These are phyloP conservation scores for Brassica hybrid DNA, from an alignment of 441 rosid genomes.

Conservation along the genomic window DNA sequence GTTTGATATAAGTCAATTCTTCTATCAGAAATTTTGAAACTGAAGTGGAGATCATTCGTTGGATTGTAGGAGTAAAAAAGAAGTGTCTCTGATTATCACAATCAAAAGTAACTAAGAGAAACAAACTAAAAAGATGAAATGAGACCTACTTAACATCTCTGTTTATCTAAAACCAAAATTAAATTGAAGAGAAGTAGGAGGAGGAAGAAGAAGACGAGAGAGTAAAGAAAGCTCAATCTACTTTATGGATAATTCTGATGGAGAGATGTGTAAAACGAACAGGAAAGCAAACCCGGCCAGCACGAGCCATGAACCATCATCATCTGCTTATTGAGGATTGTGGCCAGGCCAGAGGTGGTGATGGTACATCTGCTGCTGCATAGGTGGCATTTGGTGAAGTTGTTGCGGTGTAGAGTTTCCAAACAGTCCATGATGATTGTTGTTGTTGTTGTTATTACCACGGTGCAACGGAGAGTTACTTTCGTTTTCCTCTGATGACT, in stretches of 20 bases:
- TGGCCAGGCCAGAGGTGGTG: slow-evolving; percentile 78
- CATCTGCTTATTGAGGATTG: slow-evolving; percentile 56
- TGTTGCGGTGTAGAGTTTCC: slow-evolving; percentile 61
- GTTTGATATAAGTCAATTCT: not conserved
- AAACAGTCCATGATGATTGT: slow-evolving; percentile 37
- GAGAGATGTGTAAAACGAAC: slow-evolving; percentile 27
- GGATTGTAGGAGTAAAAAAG: not conserved
- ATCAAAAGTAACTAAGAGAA: slow-evolving; percentile 33
- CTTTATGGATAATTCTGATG: slow-evolving; percentile 30
- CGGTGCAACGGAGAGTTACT: slow-evolving; percentile 53
- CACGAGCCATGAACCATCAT: not conserved
- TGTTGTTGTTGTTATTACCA: slow-evolving; percentile 41
- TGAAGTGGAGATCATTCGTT: not conserved
- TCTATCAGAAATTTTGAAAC: not conserved
- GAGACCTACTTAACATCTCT: slow-evolving; percentile 40
- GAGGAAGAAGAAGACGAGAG: slow-evolving; percentile 17
- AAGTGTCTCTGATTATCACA: slow-evolving; percentile 33
- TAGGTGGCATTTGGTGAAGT: slow-evolving; percentile 50
- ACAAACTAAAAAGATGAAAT: slow-evolving; percentile 32
- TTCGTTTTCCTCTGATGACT: slow-evolving; percentile 81
- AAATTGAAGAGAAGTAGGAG: slow-evolving; percentile 22
- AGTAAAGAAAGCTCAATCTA: slow-evolving; percentile 42
- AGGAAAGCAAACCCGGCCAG: slow-evolving; percentile 38
- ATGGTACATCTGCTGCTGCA: slow-evolving; percentile 75
- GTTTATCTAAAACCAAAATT: slow-evolving; percentile 39